Conservation (phyloP, 768 basidiomycete species). For the Mycena kentingensis region DNA sequence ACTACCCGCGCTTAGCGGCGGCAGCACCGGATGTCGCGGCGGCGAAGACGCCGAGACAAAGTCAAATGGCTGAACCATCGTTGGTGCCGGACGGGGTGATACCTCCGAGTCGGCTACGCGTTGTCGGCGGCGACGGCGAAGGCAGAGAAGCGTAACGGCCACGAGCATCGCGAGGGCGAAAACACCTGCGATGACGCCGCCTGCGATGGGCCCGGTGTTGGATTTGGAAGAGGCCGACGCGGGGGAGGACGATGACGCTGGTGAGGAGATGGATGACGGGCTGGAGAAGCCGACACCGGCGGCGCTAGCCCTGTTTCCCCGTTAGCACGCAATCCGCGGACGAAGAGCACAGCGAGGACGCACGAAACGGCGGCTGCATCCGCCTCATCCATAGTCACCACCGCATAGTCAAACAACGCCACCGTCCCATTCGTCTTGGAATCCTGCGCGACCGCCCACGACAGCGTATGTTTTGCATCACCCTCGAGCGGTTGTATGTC, state of each 20-base stretch:
- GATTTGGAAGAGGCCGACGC: not conserved
- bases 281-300: too few species aligned
- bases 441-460: not conserved
- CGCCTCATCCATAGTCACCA: not conserved
- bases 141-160: not conserved
- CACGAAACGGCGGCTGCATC: not conserved
- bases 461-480: not conserved
- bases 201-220: not conserved
- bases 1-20: too few species aligned
- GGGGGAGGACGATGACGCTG: not conserved
- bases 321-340: not conserved
- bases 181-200: not conserved
- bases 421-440: not conserved
- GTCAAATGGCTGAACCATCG: not conserved
- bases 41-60: too few species aligned
- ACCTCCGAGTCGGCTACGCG: not conserved
- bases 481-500: not conserved
- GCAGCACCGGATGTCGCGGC: too few species aligned
- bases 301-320: too few species aligned
- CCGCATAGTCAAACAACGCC: slow-evolving; percentile 4
- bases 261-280: not conserved
- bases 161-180: not conserved
- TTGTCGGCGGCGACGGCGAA: not conserved
- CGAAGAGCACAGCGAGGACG: not conserved
- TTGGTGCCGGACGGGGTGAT: not conserved